Base-by-base conservation (phyloP, 2,329 filamentous ascomycete species). In the Alternaria burnsii region DNA sequence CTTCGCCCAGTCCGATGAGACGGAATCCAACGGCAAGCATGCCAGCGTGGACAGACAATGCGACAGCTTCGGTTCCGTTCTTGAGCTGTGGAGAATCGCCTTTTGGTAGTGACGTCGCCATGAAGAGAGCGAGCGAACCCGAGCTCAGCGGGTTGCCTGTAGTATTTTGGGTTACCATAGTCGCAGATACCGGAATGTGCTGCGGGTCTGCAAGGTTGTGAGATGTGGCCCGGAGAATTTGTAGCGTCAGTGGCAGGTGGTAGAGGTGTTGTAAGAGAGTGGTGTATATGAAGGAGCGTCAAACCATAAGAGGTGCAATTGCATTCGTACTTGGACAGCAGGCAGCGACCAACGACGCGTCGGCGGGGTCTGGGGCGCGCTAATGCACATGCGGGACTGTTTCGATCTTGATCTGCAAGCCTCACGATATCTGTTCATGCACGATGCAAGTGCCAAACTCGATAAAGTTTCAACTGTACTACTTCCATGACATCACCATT, bases 1-100 rank as follows among this genome's bases (percentile, higher is more conserved):
- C 92, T 78, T 98, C 93, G 48, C 90, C 86, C n/a, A 97, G 89
- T 2, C 94, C 94, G 18, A 93, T 80, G 3, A 98, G 84, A 54
- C 89, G 86, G 77, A 97, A 98, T 65, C 89, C 91, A 3, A 94
- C 87, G 9, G 89, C 89, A 24, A 87, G 77, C 88, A 98, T 91
- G 71, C 89, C 93, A 4, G 92, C 91, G 78, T 99, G 94, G 20
- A 89, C 84, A 64, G 96, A 89, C 24, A 98, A 86, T 16, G 92
- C 93, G 62, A 97, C 83, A 48, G 91, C 92, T 80, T 98, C 94
- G 76, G 91, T 92, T 0, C 90, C 86, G 59, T 86, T 89, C 67
- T 89, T 88, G 30, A 94, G 70, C 66, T 81, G 76, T 44, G 80
- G 75, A 1, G 70, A 71, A 11, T 72, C 67, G 38, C 76, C 69